These are phyloP conservation scores for Verticillium albo-atrum DNA, from an alignment of 2,329 filamentous ascomycete genomes.

Conservation along the genomic window DNA sequence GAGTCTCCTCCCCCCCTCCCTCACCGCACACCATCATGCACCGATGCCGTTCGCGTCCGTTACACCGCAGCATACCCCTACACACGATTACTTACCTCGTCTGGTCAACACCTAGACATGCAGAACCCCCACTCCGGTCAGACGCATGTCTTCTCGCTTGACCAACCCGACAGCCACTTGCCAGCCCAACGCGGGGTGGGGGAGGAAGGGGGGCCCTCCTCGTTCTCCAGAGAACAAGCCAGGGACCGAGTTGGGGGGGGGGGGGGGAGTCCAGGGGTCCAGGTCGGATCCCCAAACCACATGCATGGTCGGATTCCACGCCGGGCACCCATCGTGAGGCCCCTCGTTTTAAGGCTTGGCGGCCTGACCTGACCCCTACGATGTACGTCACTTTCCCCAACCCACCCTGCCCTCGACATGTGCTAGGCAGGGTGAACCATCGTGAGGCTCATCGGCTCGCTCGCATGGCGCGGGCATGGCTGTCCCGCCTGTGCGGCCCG, in stretches of 20 bases:
- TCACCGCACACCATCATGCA: background rate
- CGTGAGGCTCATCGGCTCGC: background rate
- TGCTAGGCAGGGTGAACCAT: background rate
- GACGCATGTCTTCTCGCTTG: background rate
- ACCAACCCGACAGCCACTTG: background rate
- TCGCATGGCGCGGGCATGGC: background rate
- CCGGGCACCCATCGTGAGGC: background rate
- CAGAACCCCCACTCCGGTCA: background rate
- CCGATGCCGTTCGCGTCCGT: background rate
- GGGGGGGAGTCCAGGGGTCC: background rate
- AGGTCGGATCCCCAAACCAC: background rate
- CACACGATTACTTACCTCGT: background rate
- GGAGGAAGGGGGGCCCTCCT: background rate
- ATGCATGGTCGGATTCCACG: background rate
- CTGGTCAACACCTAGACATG: background rate
- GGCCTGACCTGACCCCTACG: background rate
- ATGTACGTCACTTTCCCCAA: background rate
- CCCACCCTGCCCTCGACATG: background rate
- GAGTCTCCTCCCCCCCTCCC: background rate
- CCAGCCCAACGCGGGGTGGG: background rate
- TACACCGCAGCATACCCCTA: background rate
- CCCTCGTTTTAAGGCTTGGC: background rate
- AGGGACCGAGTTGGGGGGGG: no score
- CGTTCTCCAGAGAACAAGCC: no score
- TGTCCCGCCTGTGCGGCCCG: background rate